Conservation (phyloP, 2,329 filamentous ascomycete genomes). For the Alternaria gaisen region DNA sequence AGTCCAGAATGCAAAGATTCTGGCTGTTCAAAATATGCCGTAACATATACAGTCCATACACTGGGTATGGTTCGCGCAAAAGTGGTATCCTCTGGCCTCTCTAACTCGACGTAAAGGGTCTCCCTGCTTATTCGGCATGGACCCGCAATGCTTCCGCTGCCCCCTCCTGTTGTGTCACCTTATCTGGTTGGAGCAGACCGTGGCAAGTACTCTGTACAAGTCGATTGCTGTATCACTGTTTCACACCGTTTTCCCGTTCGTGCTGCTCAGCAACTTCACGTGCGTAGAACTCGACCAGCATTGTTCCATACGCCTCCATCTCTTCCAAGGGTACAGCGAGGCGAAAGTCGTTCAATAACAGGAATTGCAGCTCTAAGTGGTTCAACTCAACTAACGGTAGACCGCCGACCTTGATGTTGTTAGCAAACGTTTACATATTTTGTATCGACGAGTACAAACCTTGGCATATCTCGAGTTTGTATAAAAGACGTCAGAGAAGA, state of each 20-base stretch:
- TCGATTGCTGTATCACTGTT: conserved; percentile 16
- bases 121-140: conserved; percentile 2
- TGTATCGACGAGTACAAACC: conserved; percentile 64
- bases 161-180: background rate
- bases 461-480: conserved; percentile 99
- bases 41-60: conserved; percentile 6
- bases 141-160: background rate
- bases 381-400: conserved; percentile 92
- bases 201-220: background rate
- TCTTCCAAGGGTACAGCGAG: conserved; percentile 93
- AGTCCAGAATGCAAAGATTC: conserved; percentile 14
- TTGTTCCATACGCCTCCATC: conserved; percentile 95
- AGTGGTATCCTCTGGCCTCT: conserved; percentile 11
- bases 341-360: conserved; percentile 94
- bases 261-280: conserved; percentile 81
- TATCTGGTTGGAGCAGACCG: background rate
- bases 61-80: conserved; percentile 7
- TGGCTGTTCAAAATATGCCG: conserved; percentile 8
- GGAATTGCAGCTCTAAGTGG: conserved; percentile 93
- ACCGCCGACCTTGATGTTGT: conserved; percentile 79
- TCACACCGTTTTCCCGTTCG: conserved; percentile 35
- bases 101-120: background rate
- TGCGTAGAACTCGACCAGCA: conserved; percentile 98
- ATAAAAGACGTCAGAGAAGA: conserved; percentile 98
- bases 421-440: conserved; percentile 11